Base-by-base conservation (phyloP, 2,329 filamentous ascomycete species). In the Aspergillus uvarum region DNA sequence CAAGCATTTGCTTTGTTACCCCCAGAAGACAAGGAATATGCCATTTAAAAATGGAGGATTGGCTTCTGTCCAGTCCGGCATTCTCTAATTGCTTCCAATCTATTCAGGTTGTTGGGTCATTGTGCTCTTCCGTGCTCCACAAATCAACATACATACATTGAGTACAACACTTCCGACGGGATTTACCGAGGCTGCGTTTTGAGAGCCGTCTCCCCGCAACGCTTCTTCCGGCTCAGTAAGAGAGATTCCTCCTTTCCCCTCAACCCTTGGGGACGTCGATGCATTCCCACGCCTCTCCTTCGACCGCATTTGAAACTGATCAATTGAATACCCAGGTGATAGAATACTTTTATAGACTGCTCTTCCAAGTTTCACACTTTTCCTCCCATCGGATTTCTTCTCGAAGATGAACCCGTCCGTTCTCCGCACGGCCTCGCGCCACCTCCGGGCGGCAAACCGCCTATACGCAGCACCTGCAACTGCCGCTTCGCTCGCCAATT, bases 391-490 rank as follows among this genome's bases (percentile, higher is more conserved):
- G 4, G 32, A 35, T 35, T 42, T 53, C 47, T 21, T 38, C 51
- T 53, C 38, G 26, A 69, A 58, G 51, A 75, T 77, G 72, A 74
- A 74, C 42, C 65, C 68, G 38, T 70, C 73, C 19, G 50, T 74
- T 47, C 62, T 77, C 35, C 72, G 72, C 51, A 65, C 68, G 29
- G 70, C 72, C 51, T 65, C 68, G 42, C 73, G 73, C 63, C 70
- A 71, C 42, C 53, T 71, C 26, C 67, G 64, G 61, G 61, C 66
- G 57, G 62, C 64, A 54, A 62, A 59, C 51, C 66, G 62, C 67
- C 56, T 61, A 56, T 32, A 56, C 59, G 61, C 61, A 56, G 54
- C 66, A 56, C 52, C 65, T 58, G 26, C 65, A 66, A 16, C 59
- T 24, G 26, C 65, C 67, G n/a, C 59, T 21, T 54, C 62, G 31